phyloP scores from a whole-genome alignment of 306 rosid genomes.

The Cicer judaicum region DNA sequence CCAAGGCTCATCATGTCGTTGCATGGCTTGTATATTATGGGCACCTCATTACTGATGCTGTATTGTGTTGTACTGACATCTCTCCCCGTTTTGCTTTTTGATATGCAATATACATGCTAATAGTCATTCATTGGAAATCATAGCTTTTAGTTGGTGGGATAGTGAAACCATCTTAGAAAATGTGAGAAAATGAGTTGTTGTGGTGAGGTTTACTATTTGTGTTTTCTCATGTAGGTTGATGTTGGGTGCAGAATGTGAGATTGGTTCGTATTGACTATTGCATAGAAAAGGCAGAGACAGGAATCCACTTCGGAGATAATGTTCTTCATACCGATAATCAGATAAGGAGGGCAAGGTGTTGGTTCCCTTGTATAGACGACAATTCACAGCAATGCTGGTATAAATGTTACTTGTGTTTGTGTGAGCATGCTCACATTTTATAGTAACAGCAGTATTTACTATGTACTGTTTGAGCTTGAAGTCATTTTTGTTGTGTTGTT shows the following conservation, averaged over 20 bases:
- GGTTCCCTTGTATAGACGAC: slow-evolving; percentile 98
- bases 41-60: background rate
- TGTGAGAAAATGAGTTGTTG: slow-evolving; percentile 51
- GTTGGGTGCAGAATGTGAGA: slow-evolving; percentile 95
- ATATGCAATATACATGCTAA: slow-evolving; percentile 2
- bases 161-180: slow-evolving; percentile 16
- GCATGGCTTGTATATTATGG: slow-evolving; percentile 5
- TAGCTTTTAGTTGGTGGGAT: slow-evolving; percentile 15
- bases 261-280: slow-evolving; percentile 81
- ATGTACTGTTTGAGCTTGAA: slow-evolving; percentile 9
- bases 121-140: background rate
- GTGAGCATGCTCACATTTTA: slow-evolving; percentile 26
- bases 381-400: slow-evolving; percentile 90
- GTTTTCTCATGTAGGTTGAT: slow-evolving; percentile 77
- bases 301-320: slow-evolving; percentile 65
- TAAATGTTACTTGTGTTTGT: slow-evolving; percentile 33
- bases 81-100: slow-evolving; percentile 1
- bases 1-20: background rate
- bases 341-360: slow-evolving; percentile 89
- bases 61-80: background rate
- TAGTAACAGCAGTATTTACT: background rate
- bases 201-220: slow-evolving; percentile 59
- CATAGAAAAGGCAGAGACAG: slow-evolving; percentile 87
- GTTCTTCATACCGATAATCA: slow-evolving; percentile 87
- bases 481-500: slow-evolving; percentile 39